These are phyloP conservation scores for Scutellaria barbata DNA, from an alignment of 257 asterid species.

Conservation along the genomic window DNA sequence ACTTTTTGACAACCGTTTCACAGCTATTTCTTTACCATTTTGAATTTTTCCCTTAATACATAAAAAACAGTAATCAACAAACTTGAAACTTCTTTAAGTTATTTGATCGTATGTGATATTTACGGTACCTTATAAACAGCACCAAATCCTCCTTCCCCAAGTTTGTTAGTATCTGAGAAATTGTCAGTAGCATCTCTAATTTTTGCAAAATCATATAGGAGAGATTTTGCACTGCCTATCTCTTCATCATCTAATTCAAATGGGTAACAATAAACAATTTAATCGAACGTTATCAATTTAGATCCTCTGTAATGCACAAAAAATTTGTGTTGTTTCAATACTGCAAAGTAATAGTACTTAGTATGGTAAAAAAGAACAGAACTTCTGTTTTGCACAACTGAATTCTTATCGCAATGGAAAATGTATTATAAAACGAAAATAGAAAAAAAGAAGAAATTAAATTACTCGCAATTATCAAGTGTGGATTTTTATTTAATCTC, in stretches of 20 bases:
- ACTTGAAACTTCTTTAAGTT: background rate
- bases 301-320: too few species aligned
- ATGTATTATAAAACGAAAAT: too few species aligned
- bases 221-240: slow-evolving; percentile 26
- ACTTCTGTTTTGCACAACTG: too few species aligned
- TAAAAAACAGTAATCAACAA: too few species aligned
- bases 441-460: background rate
- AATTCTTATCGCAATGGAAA: background rate
- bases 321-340: too few species aligned
- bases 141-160: slow-evolving; percentile 47
- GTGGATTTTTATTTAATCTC: slow-evolving; percentile 1
- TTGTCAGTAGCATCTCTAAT: slow-evolving; percentile 37
- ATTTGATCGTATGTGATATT: background rate
- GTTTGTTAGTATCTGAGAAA: slow-evolving; percentile 35
- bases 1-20: slow-evolving; percentile 28
- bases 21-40: slow-evolving; percentile 32
- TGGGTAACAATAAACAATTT: background rate
- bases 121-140: slow-evolving; percentile 42
- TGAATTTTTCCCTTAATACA: slow-evolving; percentile 25
- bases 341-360: too few species aligned
- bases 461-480: slow-evolving; percentile 1
- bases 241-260: slow-evolving; percentile 14
- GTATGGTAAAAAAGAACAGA: too few species aligned
- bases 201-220: slow-evolving; percentile 31
- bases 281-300: background rate